Conservation (phyloP, 179 eudicot species). For the Gypsophila paniculata region DNA sequence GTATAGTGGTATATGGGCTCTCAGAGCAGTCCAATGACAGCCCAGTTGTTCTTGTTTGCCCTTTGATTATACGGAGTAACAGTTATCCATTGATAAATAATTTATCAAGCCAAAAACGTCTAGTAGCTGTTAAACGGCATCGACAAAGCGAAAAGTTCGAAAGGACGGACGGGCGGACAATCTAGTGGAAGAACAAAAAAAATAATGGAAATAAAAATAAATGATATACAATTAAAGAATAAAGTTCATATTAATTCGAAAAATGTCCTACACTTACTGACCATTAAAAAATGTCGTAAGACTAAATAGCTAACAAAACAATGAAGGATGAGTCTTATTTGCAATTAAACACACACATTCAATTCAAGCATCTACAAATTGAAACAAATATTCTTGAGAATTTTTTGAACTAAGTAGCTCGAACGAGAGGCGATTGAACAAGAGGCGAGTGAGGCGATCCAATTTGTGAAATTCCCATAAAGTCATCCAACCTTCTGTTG, state of each 20-base stretch:
- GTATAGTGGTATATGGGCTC: too few relatives aligned
- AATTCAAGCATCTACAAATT: background rate
- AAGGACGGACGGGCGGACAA: too few relatives aligned
- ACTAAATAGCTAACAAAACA: background rate
- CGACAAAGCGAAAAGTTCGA: too few relatives aligned
- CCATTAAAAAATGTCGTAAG: background rate
- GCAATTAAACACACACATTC: conserved; percentile 4
- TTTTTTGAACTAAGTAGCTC: conserved; percentile 32
- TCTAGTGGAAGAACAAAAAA: too few relatives aligned
- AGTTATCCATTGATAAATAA: too few relatives aligned
- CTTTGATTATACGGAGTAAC: too few relatives aligned
- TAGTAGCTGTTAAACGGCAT: too few relatives aligned
- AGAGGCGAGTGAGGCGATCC: conserved; percentile 78
- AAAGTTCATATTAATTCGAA: background rate
- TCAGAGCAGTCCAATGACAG: too few relatives aligned
- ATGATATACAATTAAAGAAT: conserved; percentile 10
- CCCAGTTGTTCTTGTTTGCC: too few relatives aligned
- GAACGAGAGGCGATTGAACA: conserved; percentile 70
- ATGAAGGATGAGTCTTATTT: conserved; percentile 21
- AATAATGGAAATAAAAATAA: too few relatives aligned
- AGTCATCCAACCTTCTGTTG: conserved; percentile 51
- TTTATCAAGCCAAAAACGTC: too few relatives aligned
- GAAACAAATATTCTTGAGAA: background rate
- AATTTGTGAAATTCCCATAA: conserved; percentile 37
- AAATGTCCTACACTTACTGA: background rate